Evolutionary conservation across 179 eudicot species (phyloP), one percentile per base, ranked within the genome.

Genomic region (Beta lomatogona): DNA sequence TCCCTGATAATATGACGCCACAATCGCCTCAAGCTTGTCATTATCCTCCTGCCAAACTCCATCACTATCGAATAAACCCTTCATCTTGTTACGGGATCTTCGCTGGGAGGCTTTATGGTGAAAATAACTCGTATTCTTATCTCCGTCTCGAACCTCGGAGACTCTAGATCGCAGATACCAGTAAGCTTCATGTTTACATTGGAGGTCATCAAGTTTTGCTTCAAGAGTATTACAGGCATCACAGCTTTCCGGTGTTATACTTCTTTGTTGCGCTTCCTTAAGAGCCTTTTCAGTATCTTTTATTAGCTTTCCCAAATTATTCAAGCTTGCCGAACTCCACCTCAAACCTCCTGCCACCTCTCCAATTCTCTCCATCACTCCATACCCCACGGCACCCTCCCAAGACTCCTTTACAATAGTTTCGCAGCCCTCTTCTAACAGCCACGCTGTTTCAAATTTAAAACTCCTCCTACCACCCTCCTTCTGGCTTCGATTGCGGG

Each of bases 331-430:
- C 6, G 6, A 6, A 6, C 63, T 58, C 63, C 63, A 58, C 1
- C 8, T 14, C 21, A 58, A 58, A 0, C 22, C 63, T 4, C 63
- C 2, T 2, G 21, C 63, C 1, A 58, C 63, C 1, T n/a, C 9
- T 1, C 21, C 10, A 0, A 58, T 58, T 0, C 0, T 18, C 2
- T 9, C 22, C 8, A 0, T 0, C 1, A 19, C 0, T 6, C 2
- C 63, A 2, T 14, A 8, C 1, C 63, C 21, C 2, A 4, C 21
- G 7, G 63, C 6, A 3, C 8, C 2, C 1, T 58, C 22, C 63
- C 22, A 58, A 4, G 9, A 19, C 8, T 58, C 63, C 6, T 19
- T 5, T 0, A 58, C 63, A 4, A 14, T 21, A 6, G 0, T 1
- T 9, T 58, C 63, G 13, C 22, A 58, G 0, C 7, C 1, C 9